Percentiles rank a stretch among this genome's conserved stretches.
Conservation (phyloP, 257 asterid genomes). For the Nicotiana sylvestris region DNA sequence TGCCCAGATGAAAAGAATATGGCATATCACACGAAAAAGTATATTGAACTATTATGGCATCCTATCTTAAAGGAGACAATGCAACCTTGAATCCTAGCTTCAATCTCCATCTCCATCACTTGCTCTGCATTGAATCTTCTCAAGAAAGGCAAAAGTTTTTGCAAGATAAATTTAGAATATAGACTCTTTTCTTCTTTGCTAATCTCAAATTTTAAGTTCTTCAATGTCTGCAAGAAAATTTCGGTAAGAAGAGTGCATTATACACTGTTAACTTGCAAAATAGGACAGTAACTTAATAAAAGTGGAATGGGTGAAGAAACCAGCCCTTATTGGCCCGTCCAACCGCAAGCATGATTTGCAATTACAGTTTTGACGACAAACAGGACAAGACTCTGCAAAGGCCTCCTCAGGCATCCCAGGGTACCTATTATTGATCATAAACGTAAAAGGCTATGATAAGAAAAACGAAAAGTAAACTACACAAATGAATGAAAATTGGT, state of each 20-base stretch:
- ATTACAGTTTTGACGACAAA: slow-evolving; percentile 73
- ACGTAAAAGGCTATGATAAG: slow-evolving; percentile 1
- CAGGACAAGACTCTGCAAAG: slow-evolving; percentile 77
- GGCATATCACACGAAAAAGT: neutral
- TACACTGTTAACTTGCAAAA: neutral
- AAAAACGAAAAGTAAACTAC: neutral
- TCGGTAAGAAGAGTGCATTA: neutral
- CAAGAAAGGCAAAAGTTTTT: slow-evolving; percentile 67
- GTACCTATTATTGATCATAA: slow-evolving; percentile 50
- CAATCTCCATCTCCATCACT: slow-evolving; percentile 59
- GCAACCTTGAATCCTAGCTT: slow-evolving; percentile 68
- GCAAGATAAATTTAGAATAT: slow-evolving; percentile 52
- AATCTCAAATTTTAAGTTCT: slow-evolving; percentile 29
- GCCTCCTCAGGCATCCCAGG: slow-evolving; percentile 64
- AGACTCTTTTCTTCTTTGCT: slow-evolving; percentile 34
- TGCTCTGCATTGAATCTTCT: slow-evolving; percentile 54
- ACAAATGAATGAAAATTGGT: neutral
- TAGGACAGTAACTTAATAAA: neutral
- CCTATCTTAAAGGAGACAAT: slow-evolving; percentile 7
- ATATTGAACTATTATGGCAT: neutral
- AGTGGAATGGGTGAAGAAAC: slow-evolving; percentile 16
- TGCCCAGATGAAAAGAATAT: neutral
- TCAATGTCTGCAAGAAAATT: slow-evolving; percentile 10
- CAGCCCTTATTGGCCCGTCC: slow-evolving; percentile 52
- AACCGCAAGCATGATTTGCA: slow-evolving; percentile 84